Evolutionary conservation across 495 filamentous ascomycete genomes (phyloP), one percentile per base, ranked within the genome.

Genomic region (Pyronema omphalodes): DNA sequence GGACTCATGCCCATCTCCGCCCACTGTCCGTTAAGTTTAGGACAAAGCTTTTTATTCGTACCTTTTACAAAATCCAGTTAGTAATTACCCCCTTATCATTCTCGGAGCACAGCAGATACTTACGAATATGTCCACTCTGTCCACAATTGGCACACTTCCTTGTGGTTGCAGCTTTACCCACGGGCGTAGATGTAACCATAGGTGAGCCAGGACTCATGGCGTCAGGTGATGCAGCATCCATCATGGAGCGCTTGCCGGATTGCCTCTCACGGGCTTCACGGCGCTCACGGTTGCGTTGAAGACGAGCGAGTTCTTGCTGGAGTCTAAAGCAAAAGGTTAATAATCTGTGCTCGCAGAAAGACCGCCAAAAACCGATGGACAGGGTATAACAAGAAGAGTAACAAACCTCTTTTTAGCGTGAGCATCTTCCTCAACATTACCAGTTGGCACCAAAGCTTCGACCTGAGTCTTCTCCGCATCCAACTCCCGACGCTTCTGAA

Each of bases 101-200:
- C 9, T 33, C 11, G 12, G 15, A 3, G 34, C 3, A 47, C 19
- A 9, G 23, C 53, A 7, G 35, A 35, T 29, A 55, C 56, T 52
- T 51, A 58, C 63, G 52, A 18, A 99, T 99, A 62, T 99, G 91
- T 19, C 91, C 91, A 17, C 88, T 81, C 61, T 88, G 81, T 35
- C 89, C 89, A 61, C 91, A 99, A 67, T 94, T 96, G 23, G 93
- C 89, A 64, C 91, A 99, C 67, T 95, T 96, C 57, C 93, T 76
- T 29, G 84, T 85, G 1, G 91, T 99, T 8, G 78, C 78, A 3
- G 68, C 70, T 56, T 66, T 63, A 9, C 66, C 52, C 7, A 66
- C 63, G 17, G 68, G 65, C 18, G 56, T 36, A 12, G 34, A 49
- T 11, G 72, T 59, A 15, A 53, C 55, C 60, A 63, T 63, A 19